Conservation (phyloP, 2,329 filamentous ascomycete genomes). For the Pseudogymnoascus sp. region DNA sequence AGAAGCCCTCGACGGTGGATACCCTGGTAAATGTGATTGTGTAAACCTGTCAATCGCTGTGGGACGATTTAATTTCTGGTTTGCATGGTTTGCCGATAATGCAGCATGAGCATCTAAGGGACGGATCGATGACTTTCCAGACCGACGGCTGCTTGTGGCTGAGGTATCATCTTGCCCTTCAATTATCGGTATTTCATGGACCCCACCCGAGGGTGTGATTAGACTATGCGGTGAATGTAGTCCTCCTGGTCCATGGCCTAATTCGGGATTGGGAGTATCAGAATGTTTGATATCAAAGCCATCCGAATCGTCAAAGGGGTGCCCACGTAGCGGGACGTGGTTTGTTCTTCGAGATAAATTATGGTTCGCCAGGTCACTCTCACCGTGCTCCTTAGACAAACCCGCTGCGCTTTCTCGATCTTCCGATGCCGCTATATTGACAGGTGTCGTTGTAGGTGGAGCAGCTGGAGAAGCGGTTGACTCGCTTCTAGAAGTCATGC, state of each 20-base stretch:
- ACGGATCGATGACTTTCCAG: conserved; percentile 25
- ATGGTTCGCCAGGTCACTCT: neutral
- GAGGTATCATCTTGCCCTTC: neutral
- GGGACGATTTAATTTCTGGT: conserved; percentile 28
- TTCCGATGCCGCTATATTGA: conserved; percentile 42
- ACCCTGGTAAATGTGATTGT: conserved; percentile 38
- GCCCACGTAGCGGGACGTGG: neutral
- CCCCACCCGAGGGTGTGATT: conserved; percentile 12
- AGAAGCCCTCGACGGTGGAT: conserved; percentile 47
- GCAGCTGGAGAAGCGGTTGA: conserved; percentile 25
- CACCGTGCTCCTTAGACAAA: neutral
- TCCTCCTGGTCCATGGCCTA: conserved; percentile 15
- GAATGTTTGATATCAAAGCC: neutral
- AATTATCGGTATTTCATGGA: conserved; percentile 10
- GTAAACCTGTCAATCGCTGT: conserved; percentile 32
- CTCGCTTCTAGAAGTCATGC: conserved; percentile 27
- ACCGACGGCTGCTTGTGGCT: conserved; percentile 11
- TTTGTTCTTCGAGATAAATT: neutral
- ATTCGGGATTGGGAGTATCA: neutral
- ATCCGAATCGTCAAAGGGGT: neutral
- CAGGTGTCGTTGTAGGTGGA: conserved; percentile 40
- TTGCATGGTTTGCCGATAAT: conserved; percentile 19
- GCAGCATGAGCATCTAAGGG: conserved; percentile 27
- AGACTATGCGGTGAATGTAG: neutral
- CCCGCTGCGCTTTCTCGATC: conserved; percentile 35